Evolutionary conservation across 768 basidiomycete genomes (phyloP).

Genomic region (Dacryopinax primogenitus): DNA sequence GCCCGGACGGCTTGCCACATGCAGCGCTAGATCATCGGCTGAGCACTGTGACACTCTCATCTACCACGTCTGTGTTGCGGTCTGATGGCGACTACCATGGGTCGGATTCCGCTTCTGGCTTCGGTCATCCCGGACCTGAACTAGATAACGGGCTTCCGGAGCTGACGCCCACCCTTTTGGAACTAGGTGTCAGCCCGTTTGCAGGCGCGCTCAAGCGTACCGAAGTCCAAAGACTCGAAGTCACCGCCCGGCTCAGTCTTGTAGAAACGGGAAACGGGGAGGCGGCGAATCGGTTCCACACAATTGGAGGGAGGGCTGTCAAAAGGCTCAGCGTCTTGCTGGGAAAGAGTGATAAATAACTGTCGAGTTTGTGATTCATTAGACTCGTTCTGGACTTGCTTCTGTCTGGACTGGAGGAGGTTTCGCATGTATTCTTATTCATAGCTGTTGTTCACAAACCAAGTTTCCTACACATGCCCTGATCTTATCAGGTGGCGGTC

Average conservation of each 20-base stretch:
- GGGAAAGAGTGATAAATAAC: not conserved
- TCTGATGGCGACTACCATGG: not conserved
- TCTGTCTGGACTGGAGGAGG: not conserved
- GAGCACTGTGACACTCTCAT: not conserved
- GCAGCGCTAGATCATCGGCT: not conserved
- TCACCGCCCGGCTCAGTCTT: not conserved
- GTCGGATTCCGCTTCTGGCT: not conserved
- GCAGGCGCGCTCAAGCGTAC: not conserved
- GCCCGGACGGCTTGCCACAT: not conserved
- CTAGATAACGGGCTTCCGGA: not conserved
- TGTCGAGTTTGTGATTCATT: not conserved
- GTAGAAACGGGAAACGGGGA: not conserved
- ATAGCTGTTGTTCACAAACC: not conserved
- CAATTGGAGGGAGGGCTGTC: not conserved
- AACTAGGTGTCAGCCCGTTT: conserved; percentile 3
- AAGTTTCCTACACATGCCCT: not conserved
- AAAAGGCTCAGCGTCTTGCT: not conserved
- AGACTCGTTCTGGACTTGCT: not conserved
- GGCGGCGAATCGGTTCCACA: not conserved
- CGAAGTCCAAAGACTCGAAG: not conserved
- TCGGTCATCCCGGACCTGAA: not conserved
- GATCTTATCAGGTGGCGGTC: not conserved
- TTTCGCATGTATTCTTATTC: not conserved
- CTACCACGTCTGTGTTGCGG: not conserved
- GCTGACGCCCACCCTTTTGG: not conserved